Evolutionary conservation across 306 rosid species (phyloP).

Genomic region (Elaeagnus macrophylla): DNA sequence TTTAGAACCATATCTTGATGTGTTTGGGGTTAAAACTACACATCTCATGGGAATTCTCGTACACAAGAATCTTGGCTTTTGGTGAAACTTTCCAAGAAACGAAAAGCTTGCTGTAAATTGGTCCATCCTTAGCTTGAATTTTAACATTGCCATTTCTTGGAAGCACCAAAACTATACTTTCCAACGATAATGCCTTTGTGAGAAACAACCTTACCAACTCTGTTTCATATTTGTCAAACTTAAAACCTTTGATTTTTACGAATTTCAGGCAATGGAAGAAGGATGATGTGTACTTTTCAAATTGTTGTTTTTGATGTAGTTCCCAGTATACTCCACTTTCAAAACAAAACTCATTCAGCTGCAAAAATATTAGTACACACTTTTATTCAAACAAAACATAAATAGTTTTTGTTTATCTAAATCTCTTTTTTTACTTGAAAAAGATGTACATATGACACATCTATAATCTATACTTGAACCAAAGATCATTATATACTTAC

Average conservation of each 20-base stretch:
- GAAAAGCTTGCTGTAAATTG: neutral
- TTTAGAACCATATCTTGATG: constrained; percentile 4
- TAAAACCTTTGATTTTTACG: constrained; percentile 28
- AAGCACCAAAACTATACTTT: constrained; percentile 14
- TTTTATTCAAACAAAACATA: neutral
- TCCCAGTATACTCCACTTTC: constrained; percentile 23
- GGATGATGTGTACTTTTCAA: neutral
- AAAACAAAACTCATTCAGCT: constrained; percentile 18
- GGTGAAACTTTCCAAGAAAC: constrained; percentile 16
- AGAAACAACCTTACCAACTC: constrained; percentile 18
- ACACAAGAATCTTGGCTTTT: neutral
- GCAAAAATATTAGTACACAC: constrained; percentile 2
- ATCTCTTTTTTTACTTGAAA: neutral
- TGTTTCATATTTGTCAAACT: constrained; percentile 14
- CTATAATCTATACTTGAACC: too few relatives aligned
- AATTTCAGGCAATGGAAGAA: constrained; percentile 8
- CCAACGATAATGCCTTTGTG: constrained; percentile 15
- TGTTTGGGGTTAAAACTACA: constrained; percentile 1
- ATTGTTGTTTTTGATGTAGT: constrained; percentile 18
- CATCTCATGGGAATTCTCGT: neutral
- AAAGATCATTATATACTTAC: constrained; percentile 21
- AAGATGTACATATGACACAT: neutral
- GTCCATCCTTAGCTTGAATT: neutral
- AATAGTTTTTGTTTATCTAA: neutral
- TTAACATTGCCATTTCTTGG: constrained; percentile 4